A percentile compares a stretch with the other conserved stretches of the same genome.
Evolutionary conservation across 2,329 filamentous ascomycete genomes (phyloP).

Genomic region (Fusarium sp.): DNA sequence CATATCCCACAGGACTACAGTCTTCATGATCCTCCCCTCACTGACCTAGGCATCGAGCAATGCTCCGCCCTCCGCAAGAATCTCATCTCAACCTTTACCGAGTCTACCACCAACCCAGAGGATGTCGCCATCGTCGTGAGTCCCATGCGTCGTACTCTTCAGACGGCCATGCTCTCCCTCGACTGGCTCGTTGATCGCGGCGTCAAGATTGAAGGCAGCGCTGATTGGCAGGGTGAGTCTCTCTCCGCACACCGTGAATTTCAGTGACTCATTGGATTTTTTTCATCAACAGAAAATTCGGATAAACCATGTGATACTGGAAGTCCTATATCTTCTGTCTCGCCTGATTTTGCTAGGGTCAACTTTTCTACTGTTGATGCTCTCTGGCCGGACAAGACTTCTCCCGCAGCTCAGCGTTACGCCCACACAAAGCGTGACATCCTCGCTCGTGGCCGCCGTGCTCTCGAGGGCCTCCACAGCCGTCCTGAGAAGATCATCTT

Average conservation of each 20-base stretch:
- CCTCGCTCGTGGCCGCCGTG: conserved; percentile 64
- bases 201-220: conserved; percentile 67
- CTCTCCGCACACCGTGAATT: neutral
- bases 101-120: conserved; percentile 47
- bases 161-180: conserved; percentile 70
- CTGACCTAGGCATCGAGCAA: conserved; percentile 62
- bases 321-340: conserved; percentile 58
- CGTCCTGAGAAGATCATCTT: conserved; percentile 72
- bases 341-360: conserved; percentile 64
- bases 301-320: conserved; percentile 72
- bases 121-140: conserved; percentile 69
- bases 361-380: conserved; percentile 70
- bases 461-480: conserved; percentile 61
- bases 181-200: conserved; percentile 69
- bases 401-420: conserved; percentile 59
- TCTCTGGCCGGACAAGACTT: conserved; percentile 72
- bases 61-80: conserved; percentile 58
- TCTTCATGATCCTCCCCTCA: conserved; percentile 64
- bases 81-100: conserved; percentile 55
- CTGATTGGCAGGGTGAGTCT: conserved; percentile 72
- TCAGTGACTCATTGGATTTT: neutral
- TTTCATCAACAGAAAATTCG: conserved; percentile 60
- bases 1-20: conserved; percentile 57
- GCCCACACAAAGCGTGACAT: conserved; percentile 66
- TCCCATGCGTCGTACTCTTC: conserved; percentile 74